Percentiles rank a stretch among this genome's conserved stretches.
These are phyloP conservation scores for Puya raimondii DNA, from an alignment of 176 grass and related monocot species.

Conservation along the genomic window DNA sequence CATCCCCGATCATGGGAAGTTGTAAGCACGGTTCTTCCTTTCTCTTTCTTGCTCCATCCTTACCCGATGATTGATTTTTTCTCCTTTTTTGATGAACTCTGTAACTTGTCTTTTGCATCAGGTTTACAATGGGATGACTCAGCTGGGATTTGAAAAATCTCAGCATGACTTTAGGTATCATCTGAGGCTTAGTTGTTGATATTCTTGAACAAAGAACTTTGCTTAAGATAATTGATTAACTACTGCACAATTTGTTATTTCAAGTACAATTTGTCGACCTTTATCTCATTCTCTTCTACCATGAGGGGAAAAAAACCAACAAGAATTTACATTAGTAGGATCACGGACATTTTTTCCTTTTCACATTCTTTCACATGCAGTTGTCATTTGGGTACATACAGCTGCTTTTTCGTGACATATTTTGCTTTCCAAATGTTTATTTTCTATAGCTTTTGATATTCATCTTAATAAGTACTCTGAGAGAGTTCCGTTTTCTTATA, in stretches of 20 bases:
- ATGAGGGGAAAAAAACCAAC: no score
- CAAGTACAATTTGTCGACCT: no score
- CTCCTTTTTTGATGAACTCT: constrained; percentile 6
- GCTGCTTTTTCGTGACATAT: neutral
- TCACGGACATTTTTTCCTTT: neutral
- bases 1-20: constrained; percentile 79
- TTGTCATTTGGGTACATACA: neutral
- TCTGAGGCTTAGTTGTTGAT: neutral
- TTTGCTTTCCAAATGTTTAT: neutral
- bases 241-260: neutral
- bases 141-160: constrained; percentile 69
- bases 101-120: constrained; percentile 26
- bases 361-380: neutral
- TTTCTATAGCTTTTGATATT: neutral
- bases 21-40: constrained; percentile 36
- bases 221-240: neutral
- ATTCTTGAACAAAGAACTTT: constrained; percentile 1
- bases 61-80: constrained; percentile 10
- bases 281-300: no score
- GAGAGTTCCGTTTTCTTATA: neutral
- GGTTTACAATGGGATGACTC: constrained; percentile 89
- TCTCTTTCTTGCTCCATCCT: constrained; percentile 7
- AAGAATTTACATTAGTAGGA: neutral
- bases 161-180: constrained; percentile 57
- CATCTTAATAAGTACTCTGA: neutral